Evolutionary conservation across 495 filamentous ascomycete species (phyloP).

Genomic region (Hypomontagnella submonticulosa): DNA sequence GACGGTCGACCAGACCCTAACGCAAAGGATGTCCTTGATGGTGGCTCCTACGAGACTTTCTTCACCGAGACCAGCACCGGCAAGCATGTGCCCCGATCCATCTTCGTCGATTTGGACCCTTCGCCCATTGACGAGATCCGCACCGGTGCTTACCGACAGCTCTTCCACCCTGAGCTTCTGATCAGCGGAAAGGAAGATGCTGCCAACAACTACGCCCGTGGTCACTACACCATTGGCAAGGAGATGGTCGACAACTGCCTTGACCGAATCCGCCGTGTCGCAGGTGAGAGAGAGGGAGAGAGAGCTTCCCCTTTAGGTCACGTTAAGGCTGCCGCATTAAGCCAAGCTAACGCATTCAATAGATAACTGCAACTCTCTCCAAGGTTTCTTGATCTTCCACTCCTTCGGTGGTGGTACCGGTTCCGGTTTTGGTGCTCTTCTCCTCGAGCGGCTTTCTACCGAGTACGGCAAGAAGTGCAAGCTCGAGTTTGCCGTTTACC

Average conservation of each 20-base stretch:
- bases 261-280: constrained; percentile 85
- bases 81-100: constrained; percentile 90
- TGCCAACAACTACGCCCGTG: constrained; percentile 94
- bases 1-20: constrained; percentile 79
- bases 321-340: not conserved
- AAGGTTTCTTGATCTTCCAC: constrained; percentile 94
- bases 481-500: constrained; percentile 92
- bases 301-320: constrained; percentile 29
- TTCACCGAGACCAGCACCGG: constrained; percentile 87
- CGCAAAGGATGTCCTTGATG: constrained; percentile 67
- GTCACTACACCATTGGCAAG: constrained; percentile 94
- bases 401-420: constrained; percentile 94
- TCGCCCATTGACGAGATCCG: constrained; percentile 94
- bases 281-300: too few species aligned
- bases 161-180: constrained; percentile 89
- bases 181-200: constrained; percentile 95
- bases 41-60: constrained; percentile 87
- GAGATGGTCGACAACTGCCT: constrained; percentile 86
- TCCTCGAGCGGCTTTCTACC: constrained; percentile 86
- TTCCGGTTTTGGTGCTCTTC: constrained; percentile 87
- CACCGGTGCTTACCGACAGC: constrained; percentile 81
- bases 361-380: constrained; percentile 92
- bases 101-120: constrained; percentile 90
- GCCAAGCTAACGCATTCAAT: constrained; percentile 38
- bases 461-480: constrained; percentile 97